A percentile compares a stretch with the other conserved stretches of the same genome.
These are phyloP conservation scores for Neopestalotiopsis sp. DNA, from an alignment of 2,329 filamentous ascomycete genomes.

Conservation along the genomic window DNA sequence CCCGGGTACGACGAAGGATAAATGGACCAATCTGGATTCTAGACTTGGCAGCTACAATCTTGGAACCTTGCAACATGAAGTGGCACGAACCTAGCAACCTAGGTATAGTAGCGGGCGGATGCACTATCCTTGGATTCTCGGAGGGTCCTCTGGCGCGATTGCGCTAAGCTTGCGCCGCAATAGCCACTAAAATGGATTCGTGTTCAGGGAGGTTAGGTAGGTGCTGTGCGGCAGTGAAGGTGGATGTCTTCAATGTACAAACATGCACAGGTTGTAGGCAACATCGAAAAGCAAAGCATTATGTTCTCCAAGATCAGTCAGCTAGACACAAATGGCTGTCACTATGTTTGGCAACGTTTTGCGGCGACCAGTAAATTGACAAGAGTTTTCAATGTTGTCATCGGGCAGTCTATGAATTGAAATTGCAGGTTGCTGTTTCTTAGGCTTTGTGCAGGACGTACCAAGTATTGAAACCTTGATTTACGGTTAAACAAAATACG, in stretches of 20 bases:
- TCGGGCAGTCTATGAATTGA: not conserved
- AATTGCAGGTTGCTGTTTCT: not conserved
- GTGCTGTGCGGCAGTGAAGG: not conserved
- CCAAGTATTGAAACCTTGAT: not conserved
- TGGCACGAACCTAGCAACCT: not conserved
- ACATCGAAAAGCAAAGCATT: not conserved
- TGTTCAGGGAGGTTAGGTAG: not conserved
- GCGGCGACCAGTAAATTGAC: too few species aligned
- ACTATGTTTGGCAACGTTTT: too few species aligned
- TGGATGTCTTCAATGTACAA: not conserved
- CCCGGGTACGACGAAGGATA: not conserved
- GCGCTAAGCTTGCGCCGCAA: constrained; percentile 3
- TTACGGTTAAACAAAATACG: not conserved
- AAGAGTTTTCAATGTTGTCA: too few species aligned
- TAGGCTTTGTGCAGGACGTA: not conserved
- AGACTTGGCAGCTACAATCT: not conserved
- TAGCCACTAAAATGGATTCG: not conserved
- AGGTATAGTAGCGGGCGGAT: not conserved
- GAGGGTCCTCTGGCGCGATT: not conserved
- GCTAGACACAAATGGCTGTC: too few species aligned
- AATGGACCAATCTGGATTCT: constrained; percentile 1
- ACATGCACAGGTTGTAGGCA: not conserved
- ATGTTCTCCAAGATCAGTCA: not conserved
- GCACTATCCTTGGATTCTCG: not conserved
- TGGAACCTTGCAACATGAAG: not conserved